Evolutionary conservation across 2,329 filamentous ascomycete species (phyloP), one percentile per base, ranked within the genome.

Genomic region (Nemania sp.): DNA sequence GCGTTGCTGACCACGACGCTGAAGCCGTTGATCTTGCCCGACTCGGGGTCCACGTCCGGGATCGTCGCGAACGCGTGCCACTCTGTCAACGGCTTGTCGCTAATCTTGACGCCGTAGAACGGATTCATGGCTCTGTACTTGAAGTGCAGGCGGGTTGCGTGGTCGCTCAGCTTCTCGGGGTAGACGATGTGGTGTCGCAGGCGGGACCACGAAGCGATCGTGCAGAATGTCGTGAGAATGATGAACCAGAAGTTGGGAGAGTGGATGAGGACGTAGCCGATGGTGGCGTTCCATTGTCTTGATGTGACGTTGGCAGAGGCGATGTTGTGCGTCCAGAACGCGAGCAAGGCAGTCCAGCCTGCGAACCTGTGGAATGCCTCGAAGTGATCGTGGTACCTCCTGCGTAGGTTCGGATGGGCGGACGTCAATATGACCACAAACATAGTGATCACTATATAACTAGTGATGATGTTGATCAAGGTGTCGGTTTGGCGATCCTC

Each of bases 11-110:
- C 81, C 20, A 92, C 78, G 35, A 90, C 79, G 1, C 88, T 90
- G 75, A 89, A 91, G 20, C 84, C 87, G 54, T 77, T 78, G 46
- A 79, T 75, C 59, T 79, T 69, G 43, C 70, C 72, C 42, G 74
- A 67, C 54, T 71, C 68, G 3, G 70, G 69, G 56, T 79, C 73
- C 0, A 82, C 78, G 60, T 85, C 81, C 1, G 89, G 86, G 64
- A 93, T 90, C 1, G 88, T 89, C 37, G 90, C 90, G 71, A 93
- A 93, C 0, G 87, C 85, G 76, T 93, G 90, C 81, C 88, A 91
- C 75, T 93, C 90, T 15, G 81, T 77, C 45, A 91, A 76, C 0
- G 89, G 89, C 21, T 81, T 80, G 59, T 83, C 82, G 11, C 88
- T 85, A 20, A 92, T 76, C 54, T 88, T 84, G 51, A 86, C 78